Evolutionary conservation across 345 rosid species (phyloP).

Genomic region (Camelina hispida): DNA sequence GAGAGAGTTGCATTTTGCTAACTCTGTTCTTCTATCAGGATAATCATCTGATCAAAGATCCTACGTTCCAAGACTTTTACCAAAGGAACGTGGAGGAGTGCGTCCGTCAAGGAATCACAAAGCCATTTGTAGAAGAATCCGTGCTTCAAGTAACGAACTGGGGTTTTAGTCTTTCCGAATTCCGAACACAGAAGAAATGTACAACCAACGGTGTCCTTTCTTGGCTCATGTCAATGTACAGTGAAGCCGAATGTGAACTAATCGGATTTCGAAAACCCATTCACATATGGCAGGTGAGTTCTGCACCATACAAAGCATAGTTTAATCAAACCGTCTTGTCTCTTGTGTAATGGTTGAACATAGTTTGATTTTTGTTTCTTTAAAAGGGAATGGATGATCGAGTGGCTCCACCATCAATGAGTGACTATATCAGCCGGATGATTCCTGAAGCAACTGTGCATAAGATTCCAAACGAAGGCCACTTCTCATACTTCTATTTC

Average conservation of each 20-base stretch:
- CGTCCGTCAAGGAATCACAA: conserved; percentile 72
- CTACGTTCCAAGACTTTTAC: conserved; percentile 71
- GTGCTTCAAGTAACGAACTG: conserved; percentile 75
- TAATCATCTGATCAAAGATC: conserved; percentile 57
- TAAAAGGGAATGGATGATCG: conserved; percentile 82
- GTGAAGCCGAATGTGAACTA: conserved; percentile 73
- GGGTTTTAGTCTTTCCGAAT: conserved; percentile 80
- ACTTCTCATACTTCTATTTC: conserved; percentile 73
- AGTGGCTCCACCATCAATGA: conserved; percentile 70
- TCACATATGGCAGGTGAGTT: conserved; percentile 92
- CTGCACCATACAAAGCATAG: conserved; percentile 4
- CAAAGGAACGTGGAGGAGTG: conserved; percentile 92
- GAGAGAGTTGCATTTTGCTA: not conserved
- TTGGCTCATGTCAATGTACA: conserved; percentile 82
- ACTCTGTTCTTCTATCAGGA: conserved; percentile 59
- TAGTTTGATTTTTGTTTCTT: not conserved
- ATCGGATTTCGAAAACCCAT: conserved; percentile 77
- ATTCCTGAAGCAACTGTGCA: conserved; percentile 69
- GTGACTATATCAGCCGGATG: conserved; percentile 70
- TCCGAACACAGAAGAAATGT: conserved; percentile 72
- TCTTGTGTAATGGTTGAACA: conserved; percentile 15
- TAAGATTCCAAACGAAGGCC: conserved; percentile 79
- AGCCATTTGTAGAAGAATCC: conserved; percentile 86
- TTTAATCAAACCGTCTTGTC: not conserved
- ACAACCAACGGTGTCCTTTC: conserved; percentile 62